Percentiles rank a stretch among this genome's conserved stretches.
Conservation (phyloP, 371 early-diverging fungal species). For the Scutellospora calospora region DNA sequence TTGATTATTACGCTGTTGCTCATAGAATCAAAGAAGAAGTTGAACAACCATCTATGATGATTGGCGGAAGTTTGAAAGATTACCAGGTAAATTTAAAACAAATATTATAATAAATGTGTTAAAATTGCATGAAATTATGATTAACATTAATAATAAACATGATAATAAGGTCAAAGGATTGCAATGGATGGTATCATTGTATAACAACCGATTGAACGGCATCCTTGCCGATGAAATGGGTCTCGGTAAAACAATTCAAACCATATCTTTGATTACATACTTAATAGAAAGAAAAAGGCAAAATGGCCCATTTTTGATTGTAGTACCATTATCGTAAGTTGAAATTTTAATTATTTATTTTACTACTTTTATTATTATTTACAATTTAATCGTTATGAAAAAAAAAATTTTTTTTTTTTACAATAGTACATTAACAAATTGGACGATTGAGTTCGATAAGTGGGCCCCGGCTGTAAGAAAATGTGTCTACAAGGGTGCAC, state of each 20-base stretch:
- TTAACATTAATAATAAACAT: neutral
- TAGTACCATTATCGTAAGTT: constrained; percentile 90
- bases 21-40: constrained; percentile 86
- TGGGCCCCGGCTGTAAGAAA: constrained; percentile 96
- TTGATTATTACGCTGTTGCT: constrained; percentile 88
- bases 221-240: constrained; percentile 99
- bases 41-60: constrained; percentile 81
- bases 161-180: constrained; percentile 82
- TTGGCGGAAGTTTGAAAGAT: constrained; percentile 92
- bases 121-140: no score
- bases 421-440: constrained; percentile 90
- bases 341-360: constrained; percentile 42
- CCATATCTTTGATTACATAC: constrained; percentile 95
- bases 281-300: constrained; percentile 92
- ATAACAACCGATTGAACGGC: constrained; percentile 96
- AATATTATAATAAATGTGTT: no score
- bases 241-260: constrained; percentile 98
- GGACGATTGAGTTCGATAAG: constrained; percentile 97
- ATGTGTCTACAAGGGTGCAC: constrained; percentile 92
- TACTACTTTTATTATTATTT: constrained; percentile 45
- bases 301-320: constrained; percentile 93
- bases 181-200: constrained; percentile 98
- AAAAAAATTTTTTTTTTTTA: neutral
- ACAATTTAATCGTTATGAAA: neutral
- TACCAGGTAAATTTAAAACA: constrained; percentile 82